Base-by-base conservation (phyloP, 305 asterid genomes). In the Vinca major region DNA sequence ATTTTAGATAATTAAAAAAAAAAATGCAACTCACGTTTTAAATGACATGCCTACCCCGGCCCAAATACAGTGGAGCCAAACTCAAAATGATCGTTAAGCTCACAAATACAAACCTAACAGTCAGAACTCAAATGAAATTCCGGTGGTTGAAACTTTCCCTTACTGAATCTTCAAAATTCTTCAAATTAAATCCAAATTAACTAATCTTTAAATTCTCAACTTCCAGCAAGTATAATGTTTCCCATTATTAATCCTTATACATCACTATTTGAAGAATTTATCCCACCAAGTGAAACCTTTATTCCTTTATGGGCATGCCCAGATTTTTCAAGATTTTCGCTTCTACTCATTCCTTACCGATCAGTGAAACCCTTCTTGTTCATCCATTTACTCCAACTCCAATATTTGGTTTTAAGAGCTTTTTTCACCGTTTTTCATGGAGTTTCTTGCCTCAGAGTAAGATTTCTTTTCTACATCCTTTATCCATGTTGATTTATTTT, bases 251-350 rank as follows among this genome's bases (percentile, higher is more conserved):
- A 26, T 60, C 64, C 5, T 7, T 33, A 36, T 33, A 40, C 5
- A 33, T 33, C 44, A 5, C 1, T 57, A 57, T 33, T 4, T 58
- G 45, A 58, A 14, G 64, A 11, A 8, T 0, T 50, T 4, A 65
- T 65, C 57, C 33, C 19, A 33, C 5, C 50, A 10, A n/a, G 12
- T 16, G 37, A 44, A 68, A 41, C 9, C 4, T 56, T 68, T 1
- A 4, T 26, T 26, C 33, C 14, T 5, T 40, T 21, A 44, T 57
- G 72, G 65, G 66, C 36, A n/a, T 56, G n/a, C 65, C 65, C n/a
- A 16, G 58, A 47, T 3, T 33, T 57, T 26, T 68, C 65, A 4
- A 57, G 21, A 67, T 67, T 67, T 54, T 53, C 65, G 14, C 39
- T 66, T 66, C 4, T 60, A 0, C 36, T 26, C 44, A 39, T 66